Conservation (phyloP, 106 monocot species). For the Allium sativum region DNA sequence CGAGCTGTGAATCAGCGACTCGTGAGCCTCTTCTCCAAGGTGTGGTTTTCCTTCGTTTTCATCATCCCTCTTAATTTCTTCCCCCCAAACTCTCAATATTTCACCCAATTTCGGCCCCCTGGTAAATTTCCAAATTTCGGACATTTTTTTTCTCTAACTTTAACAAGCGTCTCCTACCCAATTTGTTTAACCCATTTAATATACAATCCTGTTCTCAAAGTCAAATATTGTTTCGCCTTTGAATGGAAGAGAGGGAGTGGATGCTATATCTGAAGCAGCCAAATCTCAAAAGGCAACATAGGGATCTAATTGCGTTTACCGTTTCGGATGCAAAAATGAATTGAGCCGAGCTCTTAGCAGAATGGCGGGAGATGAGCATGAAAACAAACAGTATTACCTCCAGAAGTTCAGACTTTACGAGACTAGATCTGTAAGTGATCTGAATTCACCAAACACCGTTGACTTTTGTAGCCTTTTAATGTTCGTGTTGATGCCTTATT, state of each 20-base stretch:
- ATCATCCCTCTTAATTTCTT: not conserved
- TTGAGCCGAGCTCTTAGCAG: constrained; percentile 19
- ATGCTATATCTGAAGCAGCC: constrained; percentile 41
- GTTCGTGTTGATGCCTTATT: not conserved
- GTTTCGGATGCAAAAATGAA: constrained; percentile 25
- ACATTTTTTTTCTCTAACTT: not conserved
- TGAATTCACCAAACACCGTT: not conserved
- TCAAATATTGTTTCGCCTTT: not conserved
- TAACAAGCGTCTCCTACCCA: not conserved
- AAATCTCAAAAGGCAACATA: constrained; percentile 3
- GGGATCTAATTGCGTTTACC: constrained; percentile 2
- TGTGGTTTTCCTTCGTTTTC: constrained; percentile 22
- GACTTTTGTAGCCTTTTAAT: not conserved
- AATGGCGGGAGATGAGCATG: constrained; percentile 9
- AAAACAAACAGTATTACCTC: constrained; percentile 22
- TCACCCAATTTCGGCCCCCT: not conserved
- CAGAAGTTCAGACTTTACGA: constrained; percentile 66
- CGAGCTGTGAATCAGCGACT: no score
- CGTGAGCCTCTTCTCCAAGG: constrained; percentile 3
- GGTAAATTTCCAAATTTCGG: not conserved
- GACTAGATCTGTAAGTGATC: constrained; percentile 45
- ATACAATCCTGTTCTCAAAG: not conserved
- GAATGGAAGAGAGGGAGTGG: constrained; percentile 7
- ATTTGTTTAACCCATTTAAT: constrained; percentile 3
- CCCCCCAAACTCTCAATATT: not conserved